Evolutionary conservation across 345 rosid species (phyloP).

Genomic region (Eucalyptus shirleyi): DNA sequence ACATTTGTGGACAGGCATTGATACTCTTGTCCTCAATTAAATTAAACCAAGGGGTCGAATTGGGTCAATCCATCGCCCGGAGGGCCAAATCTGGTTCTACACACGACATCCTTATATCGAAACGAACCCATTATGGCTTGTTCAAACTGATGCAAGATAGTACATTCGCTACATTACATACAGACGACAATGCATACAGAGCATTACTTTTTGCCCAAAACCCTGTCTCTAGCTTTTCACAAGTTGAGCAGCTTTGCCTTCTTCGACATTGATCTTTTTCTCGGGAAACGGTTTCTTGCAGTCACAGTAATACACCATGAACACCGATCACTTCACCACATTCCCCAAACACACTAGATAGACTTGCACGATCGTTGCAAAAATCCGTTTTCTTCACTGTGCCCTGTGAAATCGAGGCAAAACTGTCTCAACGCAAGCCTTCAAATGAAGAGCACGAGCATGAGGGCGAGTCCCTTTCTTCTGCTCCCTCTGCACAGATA

Average conservation of each 20-base stretch:
- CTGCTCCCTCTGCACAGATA: conserved; percentile 16
- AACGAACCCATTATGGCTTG: not conserved
- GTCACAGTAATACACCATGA: conserved; percentile 2
- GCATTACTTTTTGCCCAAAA: not conserved
- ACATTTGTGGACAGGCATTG: not conserved
- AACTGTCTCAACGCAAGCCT: not conserved
- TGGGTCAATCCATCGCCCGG: no score
- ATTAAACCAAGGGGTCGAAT: not conserved
- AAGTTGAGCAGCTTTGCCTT: not conserved
- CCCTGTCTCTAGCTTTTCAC: not conserved
- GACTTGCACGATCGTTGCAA: not conserved
- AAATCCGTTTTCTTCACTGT: not conserved
- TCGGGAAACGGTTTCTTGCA: conserved; percentile 1
- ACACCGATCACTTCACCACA: conserved; percentile 7
- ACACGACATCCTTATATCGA: not conserved
- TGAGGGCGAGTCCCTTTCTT: not conserved
- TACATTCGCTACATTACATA: not conserved
- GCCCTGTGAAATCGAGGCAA: not conserved
- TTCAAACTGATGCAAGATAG: not conserved
- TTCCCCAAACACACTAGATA: not conserved
- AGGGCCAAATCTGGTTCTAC: not conserved
- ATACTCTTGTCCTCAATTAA: not conserved
- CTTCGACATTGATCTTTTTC: conserved; percentile 7
- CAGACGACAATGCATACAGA: not conserved
- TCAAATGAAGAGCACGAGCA: conserved; percentile 4